phyloP scores from a whole-genome alignment of 1,284 basidiomycete genomes.

The Ganoderma multipileum region DNA sequence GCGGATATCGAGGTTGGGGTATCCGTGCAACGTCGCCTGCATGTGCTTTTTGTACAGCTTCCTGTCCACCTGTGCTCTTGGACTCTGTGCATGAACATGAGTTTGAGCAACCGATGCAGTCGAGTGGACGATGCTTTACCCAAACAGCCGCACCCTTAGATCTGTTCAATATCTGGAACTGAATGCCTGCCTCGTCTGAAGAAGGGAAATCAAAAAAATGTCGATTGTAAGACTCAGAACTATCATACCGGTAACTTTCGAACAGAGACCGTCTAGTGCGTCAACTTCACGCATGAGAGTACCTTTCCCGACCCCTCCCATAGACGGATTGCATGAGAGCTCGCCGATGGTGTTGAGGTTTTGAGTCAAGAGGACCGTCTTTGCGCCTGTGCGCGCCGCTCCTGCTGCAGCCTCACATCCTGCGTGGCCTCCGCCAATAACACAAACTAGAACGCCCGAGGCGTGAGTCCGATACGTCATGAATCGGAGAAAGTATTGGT shows the following conservation, averaged over 20 bases:
- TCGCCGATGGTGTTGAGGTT: conserved; percentile 84
- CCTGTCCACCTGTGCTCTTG: conserved; percentile 87
- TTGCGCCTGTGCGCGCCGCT: conserved; percentile 81
- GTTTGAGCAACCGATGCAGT: background rate
- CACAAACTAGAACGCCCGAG: conserved; percentile 60
- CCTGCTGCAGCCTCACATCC: conserved; percentile 91
- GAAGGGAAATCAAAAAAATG: background rate
- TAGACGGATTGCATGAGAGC: conserved; percentile 90
- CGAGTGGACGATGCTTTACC: conserved; percentile 50
- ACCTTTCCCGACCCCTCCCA: conserved; percentile 90
- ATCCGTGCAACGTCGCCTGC: conserved; percentile 71
- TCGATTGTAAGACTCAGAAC: background rate
- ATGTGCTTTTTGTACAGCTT: conserved; percentile 84
- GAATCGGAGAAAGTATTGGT: too few relatives aligned
- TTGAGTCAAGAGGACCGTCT: conserved; percentile 84
- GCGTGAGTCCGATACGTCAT: too few relatives aligned
- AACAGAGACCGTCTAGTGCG: conserved; percentile 86
- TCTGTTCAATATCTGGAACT: conserved; percentile 85
- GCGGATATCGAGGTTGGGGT: conserved; percentile 73
- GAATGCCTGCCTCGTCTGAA: conserved; percentile 85
- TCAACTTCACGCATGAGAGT: conserved; percentile 90
- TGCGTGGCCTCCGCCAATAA: conserved; percentile 93
- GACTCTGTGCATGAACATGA: conserved; percentile 61
- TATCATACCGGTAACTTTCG: conserved; percentile 68
- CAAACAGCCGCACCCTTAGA: conserved; percentile 91